Evolutionary conservation across 805 yeast genomes (phyloP), one percentile per base, ranked within the genome.

Genomic region (Hanseniaspora taiwanica): DNA sequence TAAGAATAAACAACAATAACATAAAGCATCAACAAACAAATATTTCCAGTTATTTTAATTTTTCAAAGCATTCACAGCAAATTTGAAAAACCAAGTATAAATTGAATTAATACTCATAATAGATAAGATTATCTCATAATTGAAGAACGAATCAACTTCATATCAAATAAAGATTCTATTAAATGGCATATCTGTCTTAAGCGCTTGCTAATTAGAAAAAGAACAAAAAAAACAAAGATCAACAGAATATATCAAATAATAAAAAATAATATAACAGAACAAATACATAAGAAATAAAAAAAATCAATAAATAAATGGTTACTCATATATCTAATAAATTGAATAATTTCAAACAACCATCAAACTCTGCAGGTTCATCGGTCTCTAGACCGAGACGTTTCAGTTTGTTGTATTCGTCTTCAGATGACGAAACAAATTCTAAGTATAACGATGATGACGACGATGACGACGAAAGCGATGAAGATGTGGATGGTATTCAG

Each of bases 321-420:
- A 13, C 29, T 14, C 10, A 14, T 25, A 25, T 25, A 25, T 25
- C 29, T 14, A 25, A 13, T 14, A 25, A 4, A 25, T 12, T 12
- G 10, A 25, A 25, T 12, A 25, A 12, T 12, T 25, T 25, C 29
- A 25, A 25, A 14, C n/a, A n/a, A n/a, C n/a, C n/a, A n/a, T 25
- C 29, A 12, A 12, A 13, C 29, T 12, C 29, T 25, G 29, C 29
- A 13, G n/a, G 29, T 25, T 20, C 24, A 27, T 27, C 14, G 12
- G 23, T 10, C 3, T 21, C 29, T 17, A 54, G 60, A 42, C 66
- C 64, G 36, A 60, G 71, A 52, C 55, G 65, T 45, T 67, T 67
- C 45, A 63, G 69, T 46, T 48, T 67, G 20, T 53, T 67, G 10
- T 67, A 66, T 41, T 65, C 70, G n/a, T 66, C 66, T 18, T 56